Evolutionary conservation across 2,329 filamentous ascomycete species (phyloP), one percentile per base, ranked within the genome.

Genomic region (Chaetomiaceae sp.): DNA sequence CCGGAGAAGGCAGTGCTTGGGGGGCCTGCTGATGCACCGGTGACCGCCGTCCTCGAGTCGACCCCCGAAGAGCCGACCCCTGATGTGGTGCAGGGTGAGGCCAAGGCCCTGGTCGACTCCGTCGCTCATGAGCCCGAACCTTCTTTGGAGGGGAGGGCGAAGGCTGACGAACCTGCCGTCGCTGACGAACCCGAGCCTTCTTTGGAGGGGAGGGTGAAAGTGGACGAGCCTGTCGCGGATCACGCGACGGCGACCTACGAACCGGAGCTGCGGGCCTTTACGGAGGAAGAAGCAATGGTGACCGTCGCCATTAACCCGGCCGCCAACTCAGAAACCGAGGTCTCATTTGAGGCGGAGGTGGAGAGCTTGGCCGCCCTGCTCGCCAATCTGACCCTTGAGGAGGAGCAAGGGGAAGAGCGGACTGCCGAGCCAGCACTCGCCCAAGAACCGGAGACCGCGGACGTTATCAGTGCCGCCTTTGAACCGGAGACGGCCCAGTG

Each of bases 1-100:
- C 44, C 27, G 35, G 35, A 16, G 44, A 39, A 40, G 23, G 44
- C 33, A 7, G 21, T 5, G 27, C 27, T 8, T 21, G 14, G 30
- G 4, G 14, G 10, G 17, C n/a, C 23, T 13, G 33, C n/a, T 33
- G n/a, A 45, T 1, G 33, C 19, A 34, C 23, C 30, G 45, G 45
- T 8, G 27, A 41, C 25, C 2, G 37, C n/a, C 45, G 33, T 21
- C 45, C 30, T 10, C 5, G 37, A 13, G 20, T 35, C 31, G 46
- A 9, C 21, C 16, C 20, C 17, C 8, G 21, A 37, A 3, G 38
- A 38, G 38, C 37, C 23, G 25, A 47, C 10, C 20, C 46, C 31
- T 48, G 39, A 27, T 38, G 46, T 37, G 46, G 46, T 37, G 30
- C 46, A 48, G 46, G 30, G 14, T 14, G 31, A 30, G 20, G 30